Conservation (phyloP, 2,329 filamentous ascomycete species). For the Nothophoma quercina region DNA sequence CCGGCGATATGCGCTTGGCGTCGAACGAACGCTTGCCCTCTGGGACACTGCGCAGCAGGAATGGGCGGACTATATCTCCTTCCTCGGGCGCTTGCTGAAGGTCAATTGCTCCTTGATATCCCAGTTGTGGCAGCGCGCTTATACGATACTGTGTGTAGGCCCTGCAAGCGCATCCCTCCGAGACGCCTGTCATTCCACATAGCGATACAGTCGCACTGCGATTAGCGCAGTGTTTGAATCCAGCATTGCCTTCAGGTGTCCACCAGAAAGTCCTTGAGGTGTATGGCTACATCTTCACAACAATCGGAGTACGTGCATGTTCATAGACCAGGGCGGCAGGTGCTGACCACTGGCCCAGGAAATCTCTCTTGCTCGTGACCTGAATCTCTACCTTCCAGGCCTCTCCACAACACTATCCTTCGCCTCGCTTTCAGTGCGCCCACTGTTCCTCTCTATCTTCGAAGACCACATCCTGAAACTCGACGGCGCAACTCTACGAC, state of each 20-base stretch:
- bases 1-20: slow-evolving; percentile 86
- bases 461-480: slow-evolving; percentile 81
- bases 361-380: slow-evolving; percentile 80
- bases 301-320: slow-evolving; percentile 70
- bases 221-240: slow-evolving; percentile 93
- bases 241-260: slow-evolving; percentile 90
- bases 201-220: slow-evolving; percentile 86
- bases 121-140: slow-evolving; percentile 29
- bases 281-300: slow-evolving; percentile 86
- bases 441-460: slow-evolving; percentile 82
- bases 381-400: slow-evolving; percentile 88
- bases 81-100: slow-evolving; percentile 89
- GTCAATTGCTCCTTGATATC: slow-evolving; percentile 55
- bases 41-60: slow-evolving; percentile 95
- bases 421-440: slow-evolving; percentile 88
- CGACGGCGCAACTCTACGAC: slow-evolving; percentile 74
- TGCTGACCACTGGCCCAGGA: slow-evolving; percentile 52
- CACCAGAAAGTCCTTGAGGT: slow-evolving; percentile 97
- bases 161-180: slow-evolving; percentile 82
- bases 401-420: slow-evolving; percentile 90
- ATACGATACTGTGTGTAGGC: slow-evolving; percentile 63
- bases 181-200: slow-evolving; percentile 76
- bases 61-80: slow-evolving; percentile 99
- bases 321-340: slow-evolving; percentile 12
- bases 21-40: slow-evolving; percentile 85